phyloP scores from a whole-genome alignment of 2,329 filamentous ascomycete species.

The Fusarium sp. region DNA sequence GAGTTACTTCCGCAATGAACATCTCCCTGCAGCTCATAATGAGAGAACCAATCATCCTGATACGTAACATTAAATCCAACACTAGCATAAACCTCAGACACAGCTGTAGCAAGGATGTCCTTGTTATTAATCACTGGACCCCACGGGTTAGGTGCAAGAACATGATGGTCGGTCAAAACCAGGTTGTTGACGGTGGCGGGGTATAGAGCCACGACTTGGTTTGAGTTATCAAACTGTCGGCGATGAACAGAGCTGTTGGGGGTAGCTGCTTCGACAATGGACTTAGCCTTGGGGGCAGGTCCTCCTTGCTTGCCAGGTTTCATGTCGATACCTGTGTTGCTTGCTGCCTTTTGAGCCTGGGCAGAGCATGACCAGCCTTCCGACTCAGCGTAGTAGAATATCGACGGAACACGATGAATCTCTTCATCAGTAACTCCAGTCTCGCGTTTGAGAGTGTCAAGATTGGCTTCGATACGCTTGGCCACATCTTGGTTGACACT shows the following conservation, averaged over 20 bases:
- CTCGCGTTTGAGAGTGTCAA: slow-evolving; percentile 39
- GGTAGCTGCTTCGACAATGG: slow-evolving; percentile 27
- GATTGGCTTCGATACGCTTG: slow-evolving; percentile 38
- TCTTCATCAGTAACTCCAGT: slow-evolving; percentile 42
- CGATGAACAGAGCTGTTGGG: background rate
- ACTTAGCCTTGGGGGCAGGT: slow-evolving; percentile 9
- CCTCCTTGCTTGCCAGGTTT: slow-evolving; percentile 1
- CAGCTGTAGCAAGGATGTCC: slow-evolving; percentile 43
- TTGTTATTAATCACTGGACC: slow-evolving; percentile 42
- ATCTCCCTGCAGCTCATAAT: slow-evolving; percentile 42
- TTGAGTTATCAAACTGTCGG: background rate
- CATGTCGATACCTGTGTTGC: background rate
- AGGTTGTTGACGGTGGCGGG: slow-evolving; percentile 40
- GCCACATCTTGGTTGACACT: slow-evolving; percentile 20
- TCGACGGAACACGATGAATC: slow-evolving; percentile 37
- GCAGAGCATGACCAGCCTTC: slow-evolving; percentile 1
- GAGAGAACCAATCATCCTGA: slow-evolving; percentile 47
- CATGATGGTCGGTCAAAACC: slow-evolving; percentile 24
- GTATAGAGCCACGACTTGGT: slow-evolving; percentile 11
- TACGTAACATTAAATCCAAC: slow-evolving; percentile 39
- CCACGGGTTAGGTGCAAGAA: slow-evolving; percentile 43
- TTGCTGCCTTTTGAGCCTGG: background rate
- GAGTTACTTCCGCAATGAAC: slow-evolving; percentile 43
- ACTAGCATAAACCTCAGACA: slow-evolving; percentile 35
- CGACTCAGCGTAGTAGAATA: slow-evolving; percentile 20